Evolutionary conservation across 83 land plant genomes (phyloP), one percentile per base, ranked within the genome.

Genomic region (Diphasiastrum complanatum): DNA sequence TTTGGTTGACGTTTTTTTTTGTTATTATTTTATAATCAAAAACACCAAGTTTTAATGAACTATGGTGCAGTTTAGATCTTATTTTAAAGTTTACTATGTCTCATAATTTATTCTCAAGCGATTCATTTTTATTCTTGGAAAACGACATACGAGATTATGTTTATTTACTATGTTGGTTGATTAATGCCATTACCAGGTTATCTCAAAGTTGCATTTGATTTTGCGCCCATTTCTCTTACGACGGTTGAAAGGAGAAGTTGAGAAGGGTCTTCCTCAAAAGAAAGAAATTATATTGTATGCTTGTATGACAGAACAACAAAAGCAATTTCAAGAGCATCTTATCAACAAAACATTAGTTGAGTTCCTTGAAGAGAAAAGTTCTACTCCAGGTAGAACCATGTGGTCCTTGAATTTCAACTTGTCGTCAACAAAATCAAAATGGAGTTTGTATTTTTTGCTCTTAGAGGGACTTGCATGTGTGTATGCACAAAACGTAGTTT

Each of bases 161-260:
- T 14, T 38, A 8, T 8, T 8, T 14, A 38, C 14, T 8, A 8
- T 38, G 14, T 38, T 38, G 43, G 43, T 38, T 38, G 43, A 8
- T 38, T 14, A 8, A 8, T 38, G 8, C 14, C 43, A 38, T 8
- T 38, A 8, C 12, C 43, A 38, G 43, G 43, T 38, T 8, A 38
- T 38, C 43, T 38, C 43, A 8, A 38, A 38, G 14, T 14, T 38
- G 43, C 43, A 38, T 38, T 8, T 14, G 8, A 38, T 54, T 6
- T 33, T 54, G n/a, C 29, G 58, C 33, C 58, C 58, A 22, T 54
- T 54, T n/a, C n/a, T 54, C n/a, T 30, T 54, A 25, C 24, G 58
- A 54, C 24, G 58, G 33, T 25, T 18, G 58, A 54, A 54, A n/a
- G n/a, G 25, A 6, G 58, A 54, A 30, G 58, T 54, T 22, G 58